A percentile compares a stretch with the other conserved stretches of the same genome.
Conservation (phyloP, 805 yeast species). For the Suhomyces prunicola region DNA sequence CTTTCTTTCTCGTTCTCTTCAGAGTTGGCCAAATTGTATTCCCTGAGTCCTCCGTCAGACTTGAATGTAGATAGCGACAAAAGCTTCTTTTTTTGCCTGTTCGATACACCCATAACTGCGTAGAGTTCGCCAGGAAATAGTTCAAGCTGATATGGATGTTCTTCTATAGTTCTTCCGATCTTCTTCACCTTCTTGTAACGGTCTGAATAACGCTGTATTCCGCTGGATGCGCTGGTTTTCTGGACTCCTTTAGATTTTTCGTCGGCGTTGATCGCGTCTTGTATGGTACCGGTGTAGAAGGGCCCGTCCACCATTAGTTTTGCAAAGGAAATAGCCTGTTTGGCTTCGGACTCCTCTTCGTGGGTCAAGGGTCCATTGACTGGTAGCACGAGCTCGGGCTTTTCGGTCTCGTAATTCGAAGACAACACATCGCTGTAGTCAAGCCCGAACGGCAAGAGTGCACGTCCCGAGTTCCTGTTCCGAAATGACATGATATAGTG, state of each 20-base stretch:
- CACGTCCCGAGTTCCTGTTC: conserved; percentile 44
- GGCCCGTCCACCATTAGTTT: conserved; percentile 61
- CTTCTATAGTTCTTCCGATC: conserved; percentile 68
- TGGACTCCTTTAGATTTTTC: conserved; percentile 16
- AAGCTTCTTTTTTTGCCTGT: conserved; percentile 50
- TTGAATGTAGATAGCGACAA: conserved; percentile 39
- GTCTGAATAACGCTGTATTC: conserved; percentile 80
- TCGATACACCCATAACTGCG: conserved; percentile 62
- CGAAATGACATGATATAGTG: conserved; percentile 51
- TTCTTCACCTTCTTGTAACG: conserved; percentile 67
- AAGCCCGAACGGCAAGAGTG: conserved; percentile 65
- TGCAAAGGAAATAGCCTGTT: conserved; percentile 53
- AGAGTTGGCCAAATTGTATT: conserved; percentile 23
- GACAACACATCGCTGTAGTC: conserved; percentile 58
- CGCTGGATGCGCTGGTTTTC: conserved; percentile 45
- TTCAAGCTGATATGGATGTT: conserved; percentile 69
- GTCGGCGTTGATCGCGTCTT: conserved; percentile 22
- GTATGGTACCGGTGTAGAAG: conserved; percentile 57
- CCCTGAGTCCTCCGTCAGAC: conserved; percentile 37
- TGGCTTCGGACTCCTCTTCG: conserved; percentile 50
- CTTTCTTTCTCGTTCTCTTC: conserved; percentile 27
- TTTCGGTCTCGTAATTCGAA: conserved; percentile 33
- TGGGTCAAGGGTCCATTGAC: conserved; percentile 57
- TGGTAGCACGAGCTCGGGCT: conserved; percentile 54
- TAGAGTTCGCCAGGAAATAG: conserved; percentile 79